Percentiles rank a stretch among this genome's conserved stretches.
These are phyloP conservation scores for Fusarium sublunatum DNA, from an alignment of 2,329 filamentous ascomycete genomes.

Conservation along the genomic window DNA sequence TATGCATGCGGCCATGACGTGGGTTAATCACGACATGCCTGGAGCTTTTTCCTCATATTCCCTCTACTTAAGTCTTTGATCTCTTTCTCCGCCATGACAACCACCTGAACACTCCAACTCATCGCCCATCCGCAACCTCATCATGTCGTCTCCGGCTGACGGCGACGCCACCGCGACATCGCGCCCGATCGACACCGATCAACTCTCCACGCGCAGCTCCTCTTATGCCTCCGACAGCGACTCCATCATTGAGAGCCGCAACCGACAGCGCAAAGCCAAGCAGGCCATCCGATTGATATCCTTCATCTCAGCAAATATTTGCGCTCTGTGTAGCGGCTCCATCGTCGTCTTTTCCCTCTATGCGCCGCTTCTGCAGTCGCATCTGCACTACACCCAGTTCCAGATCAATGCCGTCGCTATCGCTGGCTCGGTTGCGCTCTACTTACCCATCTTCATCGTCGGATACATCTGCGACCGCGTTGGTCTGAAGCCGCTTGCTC, in stretches of 20 bases:
- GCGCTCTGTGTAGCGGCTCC: slow-evolving; percentile 83
- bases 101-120: background rate
- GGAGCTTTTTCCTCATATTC: background rate
- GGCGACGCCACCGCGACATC: slow-evolving; percentile 31
- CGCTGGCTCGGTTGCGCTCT: slow-evolving; percentile 86
- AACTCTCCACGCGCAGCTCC: slow-evolving; percentile 39
- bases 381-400: slow-evolving; percentile 87
- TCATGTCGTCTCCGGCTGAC: slow-evolving; percentile 40
- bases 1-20: slow-evolving; percentile 27
- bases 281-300: slow-evolving; percentile 58
- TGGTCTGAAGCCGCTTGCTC: slow-evolving; percentile 80
- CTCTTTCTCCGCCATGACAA: slow-evolving; percentile 22
- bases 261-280: slow-evolving; percentile 45
- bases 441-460: slow-evolving; percentile 89
- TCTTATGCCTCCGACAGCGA: slow-evolving; percentile 39
- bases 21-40: slow-evolving; percentile 26
- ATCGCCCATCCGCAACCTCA: background rate
- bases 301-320: slow-evolving; percentile 65
- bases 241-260: slow-evolving; percentile 39
- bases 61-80: background rate
- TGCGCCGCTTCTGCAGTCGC: slow-evolving; percentile 87
- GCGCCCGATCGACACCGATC: slow-evolving; percentile 40
- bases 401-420: slow-evolving; percentile 93
- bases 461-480: slow-evolving; percentile 93
- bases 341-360: slow-evolving; percentile 96